Conservation (phyloP, 2,329 filamentous ascomycete genomes). For the Fusarium sp. region DNA sequence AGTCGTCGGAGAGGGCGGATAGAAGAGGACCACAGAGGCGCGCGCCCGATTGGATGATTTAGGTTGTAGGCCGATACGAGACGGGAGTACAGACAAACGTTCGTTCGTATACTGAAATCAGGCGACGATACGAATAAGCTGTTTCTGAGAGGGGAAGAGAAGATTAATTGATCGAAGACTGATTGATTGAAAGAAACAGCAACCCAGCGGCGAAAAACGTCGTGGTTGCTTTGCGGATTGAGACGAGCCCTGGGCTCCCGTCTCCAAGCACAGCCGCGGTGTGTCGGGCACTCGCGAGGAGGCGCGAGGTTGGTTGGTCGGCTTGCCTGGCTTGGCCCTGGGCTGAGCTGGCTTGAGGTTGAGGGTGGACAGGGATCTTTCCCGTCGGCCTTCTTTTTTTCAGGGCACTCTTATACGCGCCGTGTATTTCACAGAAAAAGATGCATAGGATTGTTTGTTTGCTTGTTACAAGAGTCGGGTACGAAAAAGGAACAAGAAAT, state of each 20-base stretch:
- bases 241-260: constrained; percentile 36
- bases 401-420: constrained; percentile 22
- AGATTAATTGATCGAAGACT: constrained; percentile 17
- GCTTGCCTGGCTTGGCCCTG: constrained; percentile 36
- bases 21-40: constrained; percentile 13
- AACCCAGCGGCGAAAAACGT: constrained; percentile 13
- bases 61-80: constrained; percentile 24
- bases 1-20: constrained; percentile 24
- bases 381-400: constrained; percentile 17
- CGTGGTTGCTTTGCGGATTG: constrained; percentile 12
- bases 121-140: constrained; percentile 5
- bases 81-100: constrained; percentile 17
- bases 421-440: constrained; percentile 31
- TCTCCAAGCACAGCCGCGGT: constrained; percentile 44
- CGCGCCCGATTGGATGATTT: constrained; percentile 25
- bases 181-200: constrained; percentile 18
- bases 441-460: constrained; percentile 3
- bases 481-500: constrained; percentile 3
- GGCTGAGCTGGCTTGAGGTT: constrained; percentile 41
- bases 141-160: background rate
- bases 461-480: constrained; percentile 4
- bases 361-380: constrained; percentile 39
- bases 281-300: constrained; percentile 37
- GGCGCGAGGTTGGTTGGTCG: constrained; percentile 45
- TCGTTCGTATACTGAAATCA: constrained; percentile 18